Conservation (phyloP, 768 basidiomycete genomes). For the Leccinum aurantiacum region DNA sequence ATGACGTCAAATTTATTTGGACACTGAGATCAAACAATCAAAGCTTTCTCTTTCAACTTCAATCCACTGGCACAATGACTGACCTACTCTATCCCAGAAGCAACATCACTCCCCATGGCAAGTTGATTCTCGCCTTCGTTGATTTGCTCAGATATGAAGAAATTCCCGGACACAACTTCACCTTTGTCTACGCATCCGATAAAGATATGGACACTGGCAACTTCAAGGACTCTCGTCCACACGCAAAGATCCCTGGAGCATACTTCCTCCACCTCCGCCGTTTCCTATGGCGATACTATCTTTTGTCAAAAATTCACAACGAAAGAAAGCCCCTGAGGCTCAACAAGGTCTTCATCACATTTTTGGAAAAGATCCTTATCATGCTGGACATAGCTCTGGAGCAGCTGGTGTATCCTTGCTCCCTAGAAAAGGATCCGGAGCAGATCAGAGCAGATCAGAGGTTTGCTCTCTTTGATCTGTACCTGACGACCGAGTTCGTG, state of each 20-base stretch:
- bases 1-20: too few species aligned
- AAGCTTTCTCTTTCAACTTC: too few species aligned
- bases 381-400: background rate
- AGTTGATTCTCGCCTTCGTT: background rate
- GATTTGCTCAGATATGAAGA: background rate
- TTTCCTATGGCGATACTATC: background rate
- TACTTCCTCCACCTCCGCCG: background rate
- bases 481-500: background rate
- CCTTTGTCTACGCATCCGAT: background rate
- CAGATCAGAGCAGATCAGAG: background rate
- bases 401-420: background rate
- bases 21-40: too few species aligned
- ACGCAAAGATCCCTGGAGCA: rapidly evolving
- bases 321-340: background rate
- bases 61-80: conserved; percentile 13
- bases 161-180: background rate
- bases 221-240: rapidly evolving
- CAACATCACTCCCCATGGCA: background rate
- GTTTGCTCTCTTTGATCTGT: background rate
- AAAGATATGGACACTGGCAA: background rate
- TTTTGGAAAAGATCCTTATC: background rate
- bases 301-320: background rate
- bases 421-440: too few species aligned
- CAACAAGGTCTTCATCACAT: background rate
- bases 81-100: background rate